Percentiles rank a stretch among this genome's conserved stretches.
Conservation (phyloP, 441 rosid species). For the Eutrema salsugineum region DNA sequence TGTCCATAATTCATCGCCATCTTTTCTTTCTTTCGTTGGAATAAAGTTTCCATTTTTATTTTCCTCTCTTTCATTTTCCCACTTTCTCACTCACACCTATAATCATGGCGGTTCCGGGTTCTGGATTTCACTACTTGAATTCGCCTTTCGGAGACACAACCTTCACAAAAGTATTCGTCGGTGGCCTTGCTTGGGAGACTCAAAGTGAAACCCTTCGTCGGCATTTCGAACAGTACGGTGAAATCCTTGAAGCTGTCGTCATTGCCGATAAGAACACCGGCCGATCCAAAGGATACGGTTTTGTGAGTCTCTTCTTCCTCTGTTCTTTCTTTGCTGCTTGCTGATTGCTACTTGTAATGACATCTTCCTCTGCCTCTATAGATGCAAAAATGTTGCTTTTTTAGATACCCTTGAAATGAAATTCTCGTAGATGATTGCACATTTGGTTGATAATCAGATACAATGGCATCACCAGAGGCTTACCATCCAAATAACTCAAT, state of each 20-base stretch:
- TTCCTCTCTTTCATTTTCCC: background rate
- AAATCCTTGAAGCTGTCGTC: slow-evolving; percentile 90
- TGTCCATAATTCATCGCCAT: background rate
- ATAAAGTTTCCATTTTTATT: slow-evolving; percentile 23
- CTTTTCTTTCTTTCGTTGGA: background rate
- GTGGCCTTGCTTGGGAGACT: slow-evolving; percentile 99
- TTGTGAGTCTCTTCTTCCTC: slow-evolving; percentile 60
- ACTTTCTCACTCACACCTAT: background rate
- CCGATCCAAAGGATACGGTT: slow-evolving; percentile 97
- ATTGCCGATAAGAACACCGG: slow-evolving; percentile 90
- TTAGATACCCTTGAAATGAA: background rate
- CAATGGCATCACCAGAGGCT: background rate
- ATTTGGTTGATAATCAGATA: background rate
- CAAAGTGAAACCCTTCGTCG: slow-evolving; percentile 81
- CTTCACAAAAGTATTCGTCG: slow-evolving; percentile 86
- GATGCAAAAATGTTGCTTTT: background rate
- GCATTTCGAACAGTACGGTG: slow-evolving; percentile 83
- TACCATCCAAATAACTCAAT: background rate
- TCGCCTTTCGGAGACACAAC: slow-evolving; percentile 96
- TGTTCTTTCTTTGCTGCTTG: background rate
- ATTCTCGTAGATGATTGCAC: background rate
- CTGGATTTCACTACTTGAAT: slow-evolving; percentile 64
- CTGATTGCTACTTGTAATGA: background rate
- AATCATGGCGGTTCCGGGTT: slow-evolving; percentile 70
- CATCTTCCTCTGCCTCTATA: background rate